Base-by-base conservation (phyloP, 2,329 filamentous ascomycete species). In the Pleochaeta shiraiana region DNA sequence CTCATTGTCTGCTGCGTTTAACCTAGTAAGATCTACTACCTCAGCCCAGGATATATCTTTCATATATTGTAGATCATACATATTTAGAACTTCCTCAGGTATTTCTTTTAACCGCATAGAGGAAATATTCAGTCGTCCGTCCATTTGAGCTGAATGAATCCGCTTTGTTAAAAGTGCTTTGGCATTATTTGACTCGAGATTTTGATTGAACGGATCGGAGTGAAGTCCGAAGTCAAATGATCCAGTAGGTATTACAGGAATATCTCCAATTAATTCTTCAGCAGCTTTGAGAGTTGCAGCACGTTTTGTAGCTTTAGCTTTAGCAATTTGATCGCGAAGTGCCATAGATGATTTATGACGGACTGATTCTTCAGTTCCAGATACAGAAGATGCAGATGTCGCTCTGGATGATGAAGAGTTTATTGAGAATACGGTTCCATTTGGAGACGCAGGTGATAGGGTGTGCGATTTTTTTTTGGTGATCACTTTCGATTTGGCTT, bases 1-100 rank as follows among this genome's bases (percentile, higher is more conserved):
- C 70, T 95, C 88, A 71, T 98, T 97, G 71, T 95, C 90, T 9
- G 92, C 90, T 5, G 88, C 90, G 68, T 93, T 83, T 62, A 97
- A 84, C 66, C 87, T 84, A 0, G 85, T 87, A 57, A 97, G 76
- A 71, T 97, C 92, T 12, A 97, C 89, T 66, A 87, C 86, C 74
- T 97, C 92, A 1, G 90, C 90, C 93, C 93, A 97, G 37, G 85
- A 83, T 12, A 84, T 81, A 39, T 81, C 83, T 43, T 85, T 82
- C 64, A 84, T 79, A 1, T 81, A 79, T 64, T 90, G 84, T 21
- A 88, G 78, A 69, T 90, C 87, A 73, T 96, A 97, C 91, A 97
- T 97, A 64, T 84, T 83, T 75, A 95, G 77, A 0, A 97, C 87
- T 71, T 95, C 88, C 0, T 81, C 75, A 0, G 93, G 93, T 3